Conservation (phyloP, 2,329 filamentous ascomycete species). For the Aureobasidium sp. region DNA sequence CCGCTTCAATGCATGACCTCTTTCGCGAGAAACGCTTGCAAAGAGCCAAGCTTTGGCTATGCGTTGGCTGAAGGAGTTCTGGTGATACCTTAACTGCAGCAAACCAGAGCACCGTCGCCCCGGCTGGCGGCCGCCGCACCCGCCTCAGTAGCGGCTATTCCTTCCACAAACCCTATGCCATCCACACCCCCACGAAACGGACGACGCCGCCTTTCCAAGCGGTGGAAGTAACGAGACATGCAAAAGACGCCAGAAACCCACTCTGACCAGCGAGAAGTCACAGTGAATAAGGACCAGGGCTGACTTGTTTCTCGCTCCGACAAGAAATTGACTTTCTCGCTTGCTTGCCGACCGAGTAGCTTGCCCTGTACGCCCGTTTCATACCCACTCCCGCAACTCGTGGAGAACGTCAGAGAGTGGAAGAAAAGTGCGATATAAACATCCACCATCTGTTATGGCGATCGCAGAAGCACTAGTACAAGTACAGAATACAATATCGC, state of each 20-base stretch:
- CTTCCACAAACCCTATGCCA: background rate
- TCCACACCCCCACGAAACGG: background rate
- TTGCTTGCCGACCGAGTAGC: constrained; percentile 4
- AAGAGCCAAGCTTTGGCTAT: background rate
- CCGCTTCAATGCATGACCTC: background rate
- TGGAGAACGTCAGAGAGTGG: background rate
- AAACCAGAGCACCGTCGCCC: background rate
- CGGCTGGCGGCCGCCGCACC: background rate
- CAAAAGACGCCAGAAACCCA: background rate
- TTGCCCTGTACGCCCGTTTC: background rate
- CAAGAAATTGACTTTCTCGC: background rate
- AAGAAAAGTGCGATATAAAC: background rate
- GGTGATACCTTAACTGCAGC: background rate
- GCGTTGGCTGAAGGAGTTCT: background rate
- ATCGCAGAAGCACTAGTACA: background rate
- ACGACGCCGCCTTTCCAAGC: background rate
- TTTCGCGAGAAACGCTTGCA: background rate
- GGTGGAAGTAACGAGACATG: background rate
- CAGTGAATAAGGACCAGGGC: background rate
- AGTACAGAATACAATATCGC: background rate
- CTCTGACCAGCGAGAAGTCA: background rate
- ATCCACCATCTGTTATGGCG: background rate
- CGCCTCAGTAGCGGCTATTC: background rate
- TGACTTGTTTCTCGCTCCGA: background rate
- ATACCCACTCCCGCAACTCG: background rate